phyloP scores from a whole-genome alignment of 1,284 basidiomycete genomes.

The Rugosomyces carneus region DNA sequence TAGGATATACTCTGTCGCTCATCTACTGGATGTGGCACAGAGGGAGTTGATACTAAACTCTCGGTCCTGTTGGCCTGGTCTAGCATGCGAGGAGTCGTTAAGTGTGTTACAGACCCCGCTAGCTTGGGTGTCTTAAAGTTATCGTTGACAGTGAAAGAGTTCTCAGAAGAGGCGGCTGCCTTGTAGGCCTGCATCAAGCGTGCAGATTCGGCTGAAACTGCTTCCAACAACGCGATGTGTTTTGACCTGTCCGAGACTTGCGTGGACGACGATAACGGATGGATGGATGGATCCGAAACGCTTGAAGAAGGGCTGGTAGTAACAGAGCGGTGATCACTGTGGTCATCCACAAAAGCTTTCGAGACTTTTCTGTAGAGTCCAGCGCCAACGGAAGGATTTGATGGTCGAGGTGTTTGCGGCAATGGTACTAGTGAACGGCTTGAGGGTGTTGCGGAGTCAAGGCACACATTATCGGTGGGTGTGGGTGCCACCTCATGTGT shows the following conservation, averaged over 20 bases:
- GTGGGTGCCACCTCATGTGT: not conserved
- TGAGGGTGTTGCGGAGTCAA: slow-evolving; percentile 1
- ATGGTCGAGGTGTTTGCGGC: slow-evolving; percentile 1
- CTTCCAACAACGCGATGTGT: slow-evolving; percentile 70
- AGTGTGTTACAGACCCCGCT: slow-evolving; percentile 8
- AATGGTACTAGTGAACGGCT: not conserved
- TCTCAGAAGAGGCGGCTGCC: slow-evolving; percentile 12
- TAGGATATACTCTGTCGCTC: slow-evolving; percentile 2
- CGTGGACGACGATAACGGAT: slow-evolving; percentile 30
- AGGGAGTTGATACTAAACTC: not conserved
- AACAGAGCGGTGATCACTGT: not conserved
- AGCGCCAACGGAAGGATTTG: not conserved
- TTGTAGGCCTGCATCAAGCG: slow-evolving; percentile 36
- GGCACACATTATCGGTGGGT: not conserved
- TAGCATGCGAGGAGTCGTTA: slow-evolving; percentile 9
- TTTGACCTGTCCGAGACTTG: slow-evolving; percentile 57
- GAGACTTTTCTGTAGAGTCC: slow-evolving; percentile 2
- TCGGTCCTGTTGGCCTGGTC: not conserved
- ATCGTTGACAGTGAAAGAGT: slow-evolving; percentile 9
- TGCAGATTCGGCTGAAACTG: slow-evolving; percentile 65
- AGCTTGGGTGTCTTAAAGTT: slow-evolving; percentile 13
- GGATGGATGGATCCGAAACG: slow-evolving; percentile 56
- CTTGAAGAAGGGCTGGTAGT: slow-evolving; percentile 30
- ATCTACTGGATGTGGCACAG: not conserved
- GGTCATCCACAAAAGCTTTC: slow-evolving; percentile 12